Percentiles rank a stretch among this genome's conserved stretches.
Conservation (phyloP, 2,329 filamentous ascomycete genomes). For the Graphiopsis chlorocephala region DNA sequence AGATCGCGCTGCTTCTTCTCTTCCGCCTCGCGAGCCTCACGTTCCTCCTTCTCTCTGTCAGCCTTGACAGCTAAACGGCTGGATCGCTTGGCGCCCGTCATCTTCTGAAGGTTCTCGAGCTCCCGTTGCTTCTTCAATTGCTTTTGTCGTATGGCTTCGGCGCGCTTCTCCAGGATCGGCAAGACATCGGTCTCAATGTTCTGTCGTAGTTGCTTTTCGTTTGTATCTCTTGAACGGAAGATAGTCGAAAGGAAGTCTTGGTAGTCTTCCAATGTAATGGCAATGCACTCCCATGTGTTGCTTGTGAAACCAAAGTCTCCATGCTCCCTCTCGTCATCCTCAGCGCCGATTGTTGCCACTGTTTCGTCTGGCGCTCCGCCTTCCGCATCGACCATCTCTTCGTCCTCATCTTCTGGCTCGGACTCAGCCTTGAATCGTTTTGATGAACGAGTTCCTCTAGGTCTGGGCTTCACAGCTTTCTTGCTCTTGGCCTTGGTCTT, state of each 20-base stretch:
- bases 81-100: conserved; percentile 92
- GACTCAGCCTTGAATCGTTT: conserved; percentile 66
- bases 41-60: conserved; percentile 73
- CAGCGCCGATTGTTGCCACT: conserved; percentile 27
- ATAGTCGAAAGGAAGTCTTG: conserved; percentile 68
- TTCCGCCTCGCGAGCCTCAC: conserved; percentile 68
- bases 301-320: conserved; percentile 62
- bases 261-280: conserved; percentile 76
- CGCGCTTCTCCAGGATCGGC: conserved; percentile 77
- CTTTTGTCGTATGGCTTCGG: conserved; percentile 67
- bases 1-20: conserved; percentile 64
- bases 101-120: conserved; percentile 73
- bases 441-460: conserved; percentile 59
- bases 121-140: conserved; percentile 75
- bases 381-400: conserved; percentile 39
- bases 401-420: conserved; percentile 41
- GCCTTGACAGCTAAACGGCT: conserved; percentile 80
- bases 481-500: conserved; percentile 60
- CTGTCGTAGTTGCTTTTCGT: conserved; percentile 75
- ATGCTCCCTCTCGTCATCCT: conserved; percentile 33
- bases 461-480: conserved; percentile 53
- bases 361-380: conserved; percentile 40
- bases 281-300: conserved; percentile 88
- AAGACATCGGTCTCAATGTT: conserved; percentile 75
- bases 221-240: conserved; percentile 72